Evolutionary conservation across 73 alveolate species (phyloP).

Genomic region (Paramecium pentaurelia): DNA sequence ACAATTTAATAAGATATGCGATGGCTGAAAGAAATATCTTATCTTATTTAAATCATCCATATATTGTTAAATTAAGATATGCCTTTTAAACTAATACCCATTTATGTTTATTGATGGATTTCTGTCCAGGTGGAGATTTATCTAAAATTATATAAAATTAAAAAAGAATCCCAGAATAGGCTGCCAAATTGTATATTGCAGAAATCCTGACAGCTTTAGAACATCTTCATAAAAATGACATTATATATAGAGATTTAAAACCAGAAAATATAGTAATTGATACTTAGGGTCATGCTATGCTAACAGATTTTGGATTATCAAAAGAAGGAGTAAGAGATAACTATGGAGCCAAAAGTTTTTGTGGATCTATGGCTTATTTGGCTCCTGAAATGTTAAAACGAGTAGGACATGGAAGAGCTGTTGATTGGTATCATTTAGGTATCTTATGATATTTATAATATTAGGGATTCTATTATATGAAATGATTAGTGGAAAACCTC

Average conservation of each 20-base stretch:
- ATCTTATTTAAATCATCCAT: slow-evolving; percentile 70
- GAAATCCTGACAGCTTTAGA: slow-evolving; percentile 83
- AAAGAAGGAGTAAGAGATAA: slow-evolving; percentile 66
- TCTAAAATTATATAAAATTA: slow-evolving; percentile 59
- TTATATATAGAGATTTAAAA: slow-evolving; percentile 75
- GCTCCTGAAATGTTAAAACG: slow-evolving; percentile 79
- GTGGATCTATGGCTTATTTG: slow-evolving; percentile 85
- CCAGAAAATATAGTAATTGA: slow-evolving; percentile 81
- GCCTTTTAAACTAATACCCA: slow-evolving; percentile 87
- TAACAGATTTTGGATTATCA: slow-evolving; percentile 82
- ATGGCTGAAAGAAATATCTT: slow-evolving; percentile 62
- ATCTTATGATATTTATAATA: slow-evolving; percentile 52
- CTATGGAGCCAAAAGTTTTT: slow-evolving; percentile 65
- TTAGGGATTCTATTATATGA: slow-evolving; percentile 62
- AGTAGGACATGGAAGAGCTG: slow-evolving; percentile 70
- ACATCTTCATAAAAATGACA: slow-evolving; percentile 72
- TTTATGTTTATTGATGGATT: slow-evolving; percentile 87
- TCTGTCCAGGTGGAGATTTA: slow-evolving; percentile 93
- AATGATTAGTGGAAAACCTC: slow-evolving; percentile 50
- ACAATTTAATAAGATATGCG: slow-evolving; percentile 92
- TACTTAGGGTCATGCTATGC: slow-evolving; percentile 71
- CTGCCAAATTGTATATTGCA: slow-evolving; percentile 80
- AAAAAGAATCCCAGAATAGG: slow-evolving; percentile 69
- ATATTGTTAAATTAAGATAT: slow-evolving; percentile 81
- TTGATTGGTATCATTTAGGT: slow-evolving; percentile 77